phyloP scores from a whole-genome alignment of 202 grass and related monocot genomes.

The Alloteropsis angusta region DNA sequence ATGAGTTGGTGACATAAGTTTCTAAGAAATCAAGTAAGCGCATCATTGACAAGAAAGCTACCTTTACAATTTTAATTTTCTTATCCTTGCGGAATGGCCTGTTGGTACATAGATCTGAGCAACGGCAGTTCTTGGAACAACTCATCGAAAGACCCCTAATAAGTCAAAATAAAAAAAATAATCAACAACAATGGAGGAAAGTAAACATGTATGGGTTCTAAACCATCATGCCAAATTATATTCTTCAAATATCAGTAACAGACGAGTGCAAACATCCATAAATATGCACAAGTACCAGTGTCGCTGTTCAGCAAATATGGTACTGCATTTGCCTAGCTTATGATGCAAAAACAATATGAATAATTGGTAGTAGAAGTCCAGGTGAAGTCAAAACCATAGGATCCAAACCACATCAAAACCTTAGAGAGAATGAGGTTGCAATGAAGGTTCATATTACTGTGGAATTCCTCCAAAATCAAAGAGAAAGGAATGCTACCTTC shows the following conservation, averaged over 20 bases:
- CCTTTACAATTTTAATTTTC: slow-evolving; percentile 96
- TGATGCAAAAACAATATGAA: neutral
- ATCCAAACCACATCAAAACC: neutral
- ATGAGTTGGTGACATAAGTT: neutral
- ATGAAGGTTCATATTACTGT: neutral
- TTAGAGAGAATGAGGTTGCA: neutral
- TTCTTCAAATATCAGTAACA: slow-evolving; percentile 11
- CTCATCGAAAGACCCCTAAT: slow-evolving; percentile 76
- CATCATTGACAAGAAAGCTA: slow-evolving; percentile 32
- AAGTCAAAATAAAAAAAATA: neutral
- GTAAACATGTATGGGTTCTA: neutral
- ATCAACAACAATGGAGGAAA: neutral
- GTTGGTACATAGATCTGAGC: slow-evolving; percentile 82
- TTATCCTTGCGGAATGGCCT: slow-evolving; percentile 94
- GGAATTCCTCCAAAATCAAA: neutral
- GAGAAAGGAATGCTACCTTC: neutral
- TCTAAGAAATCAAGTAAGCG: neutral
- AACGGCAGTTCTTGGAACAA: slow-evolving; percentile 87
- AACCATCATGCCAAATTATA: neutral
- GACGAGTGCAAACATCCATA: neutral
- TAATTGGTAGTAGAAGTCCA: neutral
- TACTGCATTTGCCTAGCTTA: neutral
- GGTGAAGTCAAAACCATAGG: neutral
- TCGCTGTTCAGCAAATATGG: slow-evolving; percentile 5
- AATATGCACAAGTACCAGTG: neutral